These are phyloP conservation scores for Trypanosoma lewisi DNA, from an alignment of 208 protist species.

Conservation along the genomic window DNA sequence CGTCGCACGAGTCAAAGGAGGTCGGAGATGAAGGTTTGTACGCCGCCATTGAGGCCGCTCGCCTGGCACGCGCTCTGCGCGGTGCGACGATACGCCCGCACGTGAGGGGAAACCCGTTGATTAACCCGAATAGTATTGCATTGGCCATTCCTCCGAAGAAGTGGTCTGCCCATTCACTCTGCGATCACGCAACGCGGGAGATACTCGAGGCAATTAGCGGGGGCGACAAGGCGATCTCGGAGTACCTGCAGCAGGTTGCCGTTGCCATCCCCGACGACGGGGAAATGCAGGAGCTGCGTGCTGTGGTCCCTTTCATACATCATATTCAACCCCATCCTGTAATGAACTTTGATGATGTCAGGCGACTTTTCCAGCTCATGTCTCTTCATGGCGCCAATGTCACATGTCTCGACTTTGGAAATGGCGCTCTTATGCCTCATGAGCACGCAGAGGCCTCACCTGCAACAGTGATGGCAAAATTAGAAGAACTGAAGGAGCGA, in stretches of 20 bases:
- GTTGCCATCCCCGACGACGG: constrained; percentile 57
- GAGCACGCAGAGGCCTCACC: constrained; percentile 36
- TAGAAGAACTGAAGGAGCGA: constrained; percentile 44
- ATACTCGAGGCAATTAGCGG: constrained; percentile 10
- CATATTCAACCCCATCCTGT: constrained; percentile 47
- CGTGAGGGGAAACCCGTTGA: constrained; percentile 17
- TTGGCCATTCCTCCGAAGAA: constrained; percentile 19
- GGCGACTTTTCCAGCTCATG: constrained; percentile 44
- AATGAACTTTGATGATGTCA: constrained; percentile 63
- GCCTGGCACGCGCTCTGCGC: constrained; percentile 52
- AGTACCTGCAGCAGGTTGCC: constrained; percentile 28
- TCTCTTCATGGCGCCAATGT: constrained; percentile 23
- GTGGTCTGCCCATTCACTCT: constrained; percentile 7
- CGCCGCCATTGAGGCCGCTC: constrained; percentile 68
- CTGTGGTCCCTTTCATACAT: constrained; percentile 40
- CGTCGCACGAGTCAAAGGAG: constrained; percentile 45
- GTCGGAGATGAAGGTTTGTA: constrained; percentile 79
- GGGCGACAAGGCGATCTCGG: constrained; percentile 18
- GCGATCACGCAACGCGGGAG: constrained; percentile 15
- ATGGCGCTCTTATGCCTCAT: constrained; percentile 35
- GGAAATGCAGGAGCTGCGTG: constrained; percentile 29
- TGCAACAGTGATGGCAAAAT: constrained; percentile 39
- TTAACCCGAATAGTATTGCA: constrained; percentile 30
- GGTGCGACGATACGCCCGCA: constrained; percentile 60
- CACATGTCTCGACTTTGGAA: constrained; percentile 32